Percentiles rank a stretch among this genome's conserved stretches.
These are phyloP conservation scores for Penicillium vulpinum DNA, from an alignment of 2,329 filamentous ascomycete species.

Conservation along the genomic window DNA sequence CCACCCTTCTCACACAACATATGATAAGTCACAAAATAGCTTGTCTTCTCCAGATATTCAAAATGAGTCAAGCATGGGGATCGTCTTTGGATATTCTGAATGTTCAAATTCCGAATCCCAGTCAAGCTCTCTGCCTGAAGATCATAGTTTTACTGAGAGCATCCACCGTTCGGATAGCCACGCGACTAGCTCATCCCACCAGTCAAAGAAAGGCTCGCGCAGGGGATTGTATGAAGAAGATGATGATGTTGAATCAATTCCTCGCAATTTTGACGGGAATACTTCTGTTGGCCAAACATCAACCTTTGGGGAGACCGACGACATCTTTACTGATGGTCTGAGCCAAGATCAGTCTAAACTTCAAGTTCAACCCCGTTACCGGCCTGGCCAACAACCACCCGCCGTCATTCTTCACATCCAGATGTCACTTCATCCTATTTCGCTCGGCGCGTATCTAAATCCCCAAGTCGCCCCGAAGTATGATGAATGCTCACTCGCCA, in stretches of 20 bases:
- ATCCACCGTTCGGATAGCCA: slow-evolving; percentile 34
- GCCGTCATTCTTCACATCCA: slow-evolving; percentile 63
- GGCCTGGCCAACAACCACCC: slow-evolving; percentile 30
- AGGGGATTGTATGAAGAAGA: slow-evolving; percentile 45
- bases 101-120: slow-evolving; percentile 25
- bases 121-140: slow-evolving; percentile 18
- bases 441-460: slow-evolving; percentile 60
- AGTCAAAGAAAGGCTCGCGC: slow-evolving; percentile 43
- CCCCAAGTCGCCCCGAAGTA: slow-evolving; percentile 30
- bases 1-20: slow-evolving; percentile 5
- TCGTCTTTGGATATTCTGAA: slow-evolving; percentile 45
- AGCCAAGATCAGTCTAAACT: slow-evolving; percentile 38
- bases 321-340: slow-evolving; percentile 45
- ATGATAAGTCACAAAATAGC: slow-evolving; percentile 18
- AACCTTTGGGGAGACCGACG: slow-evolving; percentile 37
- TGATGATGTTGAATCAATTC: slow-evolving; percentile 52
- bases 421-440: slow-evolving; percentile 66
- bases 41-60: slow-evolving; percentile 16
- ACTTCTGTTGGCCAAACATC: slow-evolving; percentile 34
- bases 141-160: slow-evolving; percentile 21
- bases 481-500: slow-evolving; percentile 19
- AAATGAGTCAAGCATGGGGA: slow-evolving; percentile 37
- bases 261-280: slow-evolving; percentile 40
- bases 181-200: slow-evolving; percentile 42
- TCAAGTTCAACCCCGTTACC: slow-evolving; percentile 29